Base-by-base conservation (phyloP, 2,329 filamentous ascomycete genomes). In the Dryadomyces sulphureus region DNA sequence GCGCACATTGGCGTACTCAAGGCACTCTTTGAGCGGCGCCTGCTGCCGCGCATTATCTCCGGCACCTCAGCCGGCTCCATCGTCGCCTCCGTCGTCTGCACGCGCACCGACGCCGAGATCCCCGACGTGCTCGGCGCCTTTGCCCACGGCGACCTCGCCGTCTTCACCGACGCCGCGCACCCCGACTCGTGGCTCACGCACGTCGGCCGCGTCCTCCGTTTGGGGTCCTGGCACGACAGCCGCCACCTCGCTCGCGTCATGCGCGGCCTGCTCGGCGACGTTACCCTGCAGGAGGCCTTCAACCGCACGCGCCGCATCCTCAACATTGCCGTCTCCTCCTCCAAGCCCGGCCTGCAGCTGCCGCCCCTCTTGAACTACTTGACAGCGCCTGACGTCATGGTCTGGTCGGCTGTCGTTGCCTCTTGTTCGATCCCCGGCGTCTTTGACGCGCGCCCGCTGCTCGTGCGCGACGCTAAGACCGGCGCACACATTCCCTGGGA, bases 371-470 rank as follows among this genome's bases (percentile, higher is more conserved):
- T 96, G 54, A 96, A 96, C 61, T 95, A 94, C 57, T 76, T 94
- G 49, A 95, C 90, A 0, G 84, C 90, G 0, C 89, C 90, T 0
- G 92, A 95, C 58, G 89, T 96, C 45, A 76, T 95, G 65, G 89
- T 96, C 46, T 94, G 89, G 87, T 94, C 89, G 16, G 90, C 90
- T 30, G 89, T 95, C 56, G 86, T 86, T n/a, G 87, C 90, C 0
- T 95, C 90, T 0, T 96, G 90, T 60, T 94, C 90, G 0, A 85
- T 95, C 0, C 90, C 90, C 0, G 68, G 92, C 12, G 73, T 95
- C 19, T 96, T 94, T 60, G 81, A 81, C 21, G 77, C 87, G 2
- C 83, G 81, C 1, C 79, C 80, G 1, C 64, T 96, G 11, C 75
- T 90, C 36, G 83, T 88, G 48, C 95, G 95, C 57, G 84, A 95